These are phyloP conservation scores for Circinella minor DNA, from an alignment of 371 early-diverging fungal genomes.

Conservation along the genomic window DNA sequence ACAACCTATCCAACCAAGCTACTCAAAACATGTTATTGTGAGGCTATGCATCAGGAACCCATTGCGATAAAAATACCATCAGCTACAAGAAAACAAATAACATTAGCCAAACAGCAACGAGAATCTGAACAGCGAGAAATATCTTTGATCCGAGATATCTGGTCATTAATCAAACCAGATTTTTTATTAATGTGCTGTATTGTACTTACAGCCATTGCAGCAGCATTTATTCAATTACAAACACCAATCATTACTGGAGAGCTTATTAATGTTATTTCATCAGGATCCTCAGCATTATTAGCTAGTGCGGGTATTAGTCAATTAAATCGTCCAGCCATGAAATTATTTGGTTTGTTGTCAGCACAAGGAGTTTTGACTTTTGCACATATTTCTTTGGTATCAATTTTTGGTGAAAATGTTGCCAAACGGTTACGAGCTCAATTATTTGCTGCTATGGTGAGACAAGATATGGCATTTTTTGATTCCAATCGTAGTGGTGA, in stretches of 20 bases:
- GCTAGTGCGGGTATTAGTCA: constrained; percentile 27
- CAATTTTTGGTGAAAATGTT: constrained; percentile 74
- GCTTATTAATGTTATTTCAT: constrained; percentile 69
- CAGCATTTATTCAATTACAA: constrained; percentile 69
- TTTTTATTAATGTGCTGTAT: constrained; percentile 56
- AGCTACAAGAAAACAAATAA: neutral
- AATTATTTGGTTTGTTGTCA: constrained; percentile 57
- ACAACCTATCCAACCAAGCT: neutral
- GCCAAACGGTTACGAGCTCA: constrained; percentile 59
- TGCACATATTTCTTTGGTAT: constrained; percentile 74
- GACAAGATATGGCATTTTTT: constrained; percentile 77
- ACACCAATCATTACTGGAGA: constrained; percentile 79
- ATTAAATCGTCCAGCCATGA: constrained; percentile 58
- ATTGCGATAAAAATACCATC: neutral
- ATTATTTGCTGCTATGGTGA: constrained; percentile 62
- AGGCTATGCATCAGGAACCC: neutral
- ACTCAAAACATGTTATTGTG: constrained; percentile 4
- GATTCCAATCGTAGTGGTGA: constrained; percentile 71
- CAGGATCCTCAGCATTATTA: constrained; percentile 30
- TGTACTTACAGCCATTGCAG: constrained; percentile 63
- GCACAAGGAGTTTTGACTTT: constrained; percentile 75
- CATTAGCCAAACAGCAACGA: too few species aligned
- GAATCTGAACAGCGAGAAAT: neutral
- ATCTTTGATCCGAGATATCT: constrained; percentile 42
- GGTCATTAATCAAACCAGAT: constrained; percentile 62